Conservation (phyloP, 2,329 filamentous ascomycete genomes). For the Fusarium sp. region DNA sequence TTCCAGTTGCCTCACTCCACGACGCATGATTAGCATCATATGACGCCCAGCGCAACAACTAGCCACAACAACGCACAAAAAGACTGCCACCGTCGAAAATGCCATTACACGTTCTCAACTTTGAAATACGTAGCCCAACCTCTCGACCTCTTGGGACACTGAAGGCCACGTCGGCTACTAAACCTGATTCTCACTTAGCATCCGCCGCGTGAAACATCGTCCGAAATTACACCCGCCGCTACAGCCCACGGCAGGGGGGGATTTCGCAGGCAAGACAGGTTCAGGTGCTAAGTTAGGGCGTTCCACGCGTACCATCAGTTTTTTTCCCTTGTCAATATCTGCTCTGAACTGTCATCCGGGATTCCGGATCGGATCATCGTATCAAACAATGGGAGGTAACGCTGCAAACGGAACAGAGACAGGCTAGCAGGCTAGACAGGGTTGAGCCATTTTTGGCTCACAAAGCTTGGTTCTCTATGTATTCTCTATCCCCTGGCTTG, state of each 20-base stretch:
- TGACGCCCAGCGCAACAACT: conserved; percentile 27
- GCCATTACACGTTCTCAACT: conserved; percentile 24
- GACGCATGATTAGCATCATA: conserved; percentile 29
- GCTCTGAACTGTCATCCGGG: conserved; percentile 23
- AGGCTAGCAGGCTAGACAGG: neutral
- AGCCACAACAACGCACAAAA: conserved; percentile 10
- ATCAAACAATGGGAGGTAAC: conserved; percentile 9
- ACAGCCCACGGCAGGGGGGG: conserved; percentile 25
- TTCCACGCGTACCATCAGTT: conserved; percentile 37
- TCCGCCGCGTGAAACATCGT: conserved; percentile 49
- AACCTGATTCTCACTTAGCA: conserved; percentile 41
- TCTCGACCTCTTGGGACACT: conserved; percentile 38
- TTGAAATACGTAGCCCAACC: neutral
- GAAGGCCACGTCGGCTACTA: conserved; percentile 48
- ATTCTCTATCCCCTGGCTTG: conserved; percentile 11
- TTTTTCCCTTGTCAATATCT: conserved; percentile 29
- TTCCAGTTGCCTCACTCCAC: conserved; percentile 38
- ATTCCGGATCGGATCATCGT: conserved; percentile 30
- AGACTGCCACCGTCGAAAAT: conserved; percentile 20
- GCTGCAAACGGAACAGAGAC: conserved; percentile 25
- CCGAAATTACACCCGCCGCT: conserved; percentile 55
- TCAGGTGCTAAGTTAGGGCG: conserved; percentile 4
- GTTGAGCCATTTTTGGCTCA: conserved; percentile 34
- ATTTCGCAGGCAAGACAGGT: neutral
- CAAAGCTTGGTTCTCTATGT: conserved; percentile 37